Conservation (phyloP, 352 stramenopile species). For the Phytophthora cactorum region DNA sequence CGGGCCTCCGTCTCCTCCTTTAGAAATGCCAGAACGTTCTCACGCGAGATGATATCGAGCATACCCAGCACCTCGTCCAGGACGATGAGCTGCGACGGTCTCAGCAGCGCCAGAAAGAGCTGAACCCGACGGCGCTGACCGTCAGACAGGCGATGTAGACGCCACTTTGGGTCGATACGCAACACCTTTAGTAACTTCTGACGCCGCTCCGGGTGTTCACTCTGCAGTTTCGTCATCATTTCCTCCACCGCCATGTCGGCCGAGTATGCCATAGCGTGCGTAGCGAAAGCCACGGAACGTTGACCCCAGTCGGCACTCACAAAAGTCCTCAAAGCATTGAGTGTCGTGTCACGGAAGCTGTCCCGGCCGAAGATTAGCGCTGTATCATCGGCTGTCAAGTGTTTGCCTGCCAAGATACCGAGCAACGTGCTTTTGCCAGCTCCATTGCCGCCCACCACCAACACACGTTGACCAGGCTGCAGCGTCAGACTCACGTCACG, state of each 20-base stretch:
- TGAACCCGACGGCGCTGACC: conserved; percentile 93
- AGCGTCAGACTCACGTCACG: conserved; percentile 89
- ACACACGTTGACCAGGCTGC: conserved; percentile 82
- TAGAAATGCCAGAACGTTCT: conserved; percentile 95
- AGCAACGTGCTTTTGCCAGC: conserved; percentile 96
- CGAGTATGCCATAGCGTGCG: conserved; percentile 84
- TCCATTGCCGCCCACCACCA: conserved; percentile 96
- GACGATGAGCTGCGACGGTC: conserved; percentile 96
- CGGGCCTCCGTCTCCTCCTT: conserved; percentile 77
- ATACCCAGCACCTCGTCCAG: conserved; percentile 98
- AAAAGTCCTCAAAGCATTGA: conserved; percentile 95
- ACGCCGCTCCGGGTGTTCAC: conserved; percentile 93
- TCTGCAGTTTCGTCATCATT: conserved; percentile 98
- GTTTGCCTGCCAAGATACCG: conserved; percentile 93
- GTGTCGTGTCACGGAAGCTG: conserved; percentile 95
- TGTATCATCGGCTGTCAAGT: conserved; percentile 92
- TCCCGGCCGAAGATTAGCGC: conserved; percentile 88
- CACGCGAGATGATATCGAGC: conserved; percentile 95
- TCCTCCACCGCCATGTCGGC: conserved; percentile 96
- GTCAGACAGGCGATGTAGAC: conserved; percentile 83
- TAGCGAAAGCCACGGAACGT: conserved; percentile 95
- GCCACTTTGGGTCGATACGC: conserved; percentile 94
- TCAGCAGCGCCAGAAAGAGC: conserved; percentile 95
- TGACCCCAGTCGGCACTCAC: conserved; percentile 97
- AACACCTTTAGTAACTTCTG: conserved; percentile 95